Percentiles rank a stretch among this genome's conserved stretches.
These are phyloP conservation scores for Leccinum imitatum DNA, from an alignment of 768 basidiomycete species.

Conservation along the genomic window DNA sequence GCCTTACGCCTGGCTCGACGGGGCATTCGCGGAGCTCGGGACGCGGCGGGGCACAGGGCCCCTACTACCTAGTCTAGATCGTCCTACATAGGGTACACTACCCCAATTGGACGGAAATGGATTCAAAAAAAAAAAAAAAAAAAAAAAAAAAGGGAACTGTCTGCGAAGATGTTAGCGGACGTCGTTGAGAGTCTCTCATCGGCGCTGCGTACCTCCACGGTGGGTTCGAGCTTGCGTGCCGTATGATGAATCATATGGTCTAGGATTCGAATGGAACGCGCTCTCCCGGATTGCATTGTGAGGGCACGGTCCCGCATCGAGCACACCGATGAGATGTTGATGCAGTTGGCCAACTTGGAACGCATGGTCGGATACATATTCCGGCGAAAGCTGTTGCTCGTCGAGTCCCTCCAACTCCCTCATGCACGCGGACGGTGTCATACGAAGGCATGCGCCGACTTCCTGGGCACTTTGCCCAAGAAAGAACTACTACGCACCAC, in stretches of 20 bases:
- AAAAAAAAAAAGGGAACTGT: constrained; percentile 37
- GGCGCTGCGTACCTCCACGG: constrained; percentile 76
- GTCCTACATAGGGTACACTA: too few species aligned
- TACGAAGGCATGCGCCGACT: constrained; percentile 41
- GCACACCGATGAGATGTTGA: constrained; percentile 40
- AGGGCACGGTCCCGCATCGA: constrained; percentile 33
- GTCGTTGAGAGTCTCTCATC: constrained; percentile 84
- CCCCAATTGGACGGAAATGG: too few species aligned
- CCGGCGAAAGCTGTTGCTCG: constrained; percentile 55
- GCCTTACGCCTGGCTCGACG: too few species aligned
- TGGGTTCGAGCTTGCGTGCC: constrained; percentile 57
- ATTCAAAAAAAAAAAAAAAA: too few species aligned
- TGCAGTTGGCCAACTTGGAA: constrained; percentile 57
- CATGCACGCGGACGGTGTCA: constrained; percentile 66
- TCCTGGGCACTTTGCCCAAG: constrained; percentile 30
- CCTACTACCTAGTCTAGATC: too few species aligned
- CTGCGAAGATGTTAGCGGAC: constrained; percentile 83
- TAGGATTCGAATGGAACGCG: constrained; percentile 58
- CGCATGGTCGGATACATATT: constrained; percentile 69
- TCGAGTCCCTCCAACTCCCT: constrained; percentile 53
- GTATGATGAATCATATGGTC: constrained; percentile 55
- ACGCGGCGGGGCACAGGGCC: too few species aligned
- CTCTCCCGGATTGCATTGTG: constrained; percentile 46
- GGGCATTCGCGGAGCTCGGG: too few species aligned
- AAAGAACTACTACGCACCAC: constrained; percentile 29